A percentile compares a stretch with the other conserved stretches of the same genome.
These are phyloP conservation scores for Sarocladium strictum DNA, from an alignment of 2,329 filamentous ascomycete genomes.

Conservation along the genomic window DNA sequence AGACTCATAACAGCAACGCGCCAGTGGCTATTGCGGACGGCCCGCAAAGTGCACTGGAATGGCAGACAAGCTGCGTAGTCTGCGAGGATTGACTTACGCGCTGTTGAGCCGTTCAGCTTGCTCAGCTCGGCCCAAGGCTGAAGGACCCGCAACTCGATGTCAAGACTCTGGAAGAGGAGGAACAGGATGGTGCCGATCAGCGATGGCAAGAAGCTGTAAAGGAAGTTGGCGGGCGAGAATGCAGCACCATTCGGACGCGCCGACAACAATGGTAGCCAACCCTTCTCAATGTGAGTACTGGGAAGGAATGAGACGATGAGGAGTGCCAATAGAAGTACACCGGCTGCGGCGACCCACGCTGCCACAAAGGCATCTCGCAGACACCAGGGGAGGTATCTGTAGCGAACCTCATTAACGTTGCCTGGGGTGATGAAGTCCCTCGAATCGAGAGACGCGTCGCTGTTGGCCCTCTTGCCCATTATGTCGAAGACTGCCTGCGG, in stretches of 20 bases:
- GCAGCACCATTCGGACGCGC: constrained; percentile 54
- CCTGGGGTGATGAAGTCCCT: constrained; percentile 18
- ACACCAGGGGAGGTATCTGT: constrained; percentile 72
- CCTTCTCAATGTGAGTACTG: constrained; percentile 55
- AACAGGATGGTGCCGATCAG: constrained; percentile 62
- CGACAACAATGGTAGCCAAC: constrained; percentile 65
- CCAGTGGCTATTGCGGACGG: constrained; percentile 56
- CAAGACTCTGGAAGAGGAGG: constrained; percentile 60
- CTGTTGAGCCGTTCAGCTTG: constrained; percentile 50
- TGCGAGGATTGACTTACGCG: constrained; percentile 58
- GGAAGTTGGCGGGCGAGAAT: constrained; percentile 82
- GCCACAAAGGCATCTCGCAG: constrained; percentile 62
- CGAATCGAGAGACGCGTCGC: constrained; percentile 25
- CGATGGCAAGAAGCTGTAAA: constrained; percentile 73
- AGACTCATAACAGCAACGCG: constrained; percentile 57
- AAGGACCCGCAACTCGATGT: constrained; percentile 59
- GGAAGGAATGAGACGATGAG: constrained; percentile 75
- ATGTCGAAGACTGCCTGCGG: constrained; percentile 18
- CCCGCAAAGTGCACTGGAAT: constrained; percentile 51
- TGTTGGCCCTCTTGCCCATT: constrained; percentile 21
- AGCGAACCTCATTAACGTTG: constrained; percentile 21
- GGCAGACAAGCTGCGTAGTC: constrained; percentile 64
- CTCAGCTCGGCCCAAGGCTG: constrained; percentile 63
- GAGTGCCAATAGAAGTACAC: constrained; percentile 62
- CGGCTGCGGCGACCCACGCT: constrained; percentile 54